phyloP scores from a whole-genome alignment of 371 early-diverging fungal species.

The Conidiobolus incongruus region DNA sequence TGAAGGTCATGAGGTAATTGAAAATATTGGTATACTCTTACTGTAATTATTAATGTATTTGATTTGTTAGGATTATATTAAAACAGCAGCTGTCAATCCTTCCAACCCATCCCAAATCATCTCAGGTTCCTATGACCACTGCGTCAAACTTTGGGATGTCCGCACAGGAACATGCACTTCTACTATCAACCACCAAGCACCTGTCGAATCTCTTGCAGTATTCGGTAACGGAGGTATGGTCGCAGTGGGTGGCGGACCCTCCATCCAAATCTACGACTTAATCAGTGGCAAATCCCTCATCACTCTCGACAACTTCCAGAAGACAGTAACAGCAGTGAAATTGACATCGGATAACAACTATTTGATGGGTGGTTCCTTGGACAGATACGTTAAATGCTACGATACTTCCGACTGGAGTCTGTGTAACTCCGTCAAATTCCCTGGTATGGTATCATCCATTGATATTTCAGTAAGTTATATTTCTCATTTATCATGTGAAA shows the following conservation, averaged over 20 bases:
- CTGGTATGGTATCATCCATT: constrained; percentile 70
- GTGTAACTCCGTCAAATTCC: constrained; percentile 67
- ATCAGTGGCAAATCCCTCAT: constrained; percentile 51
- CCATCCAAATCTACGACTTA: constrained; percentile 74
- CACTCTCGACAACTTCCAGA: constrained; percentile 70
- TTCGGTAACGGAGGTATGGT: constrained; percentile 67
- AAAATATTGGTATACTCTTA: not conserved
- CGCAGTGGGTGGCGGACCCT: constrained; percentile 53
- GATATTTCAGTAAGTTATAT: constrained; percentile 40
- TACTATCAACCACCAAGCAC: constrained; percentile 64
- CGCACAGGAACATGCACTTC: constrained; percentile 45
- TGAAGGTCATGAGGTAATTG: constrained; percentile 40
- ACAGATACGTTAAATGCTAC: constrained; percentile 87
- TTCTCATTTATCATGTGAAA: not conserved
- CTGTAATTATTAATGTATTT: not conserved
- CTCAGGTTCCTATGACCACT: constrained; percentile 88
- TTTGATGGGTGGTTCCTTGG: constrained; percentile 74
- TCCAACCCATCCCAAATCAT: constrained; percentile 61
- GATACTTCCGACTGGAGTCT: constrained; percentile 67
- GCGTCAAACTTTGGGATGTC: constrained; percentile 76
- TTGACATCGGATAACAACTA: constrained; percentile 53
- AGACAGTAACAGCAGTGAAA: constrained; percentile 73
- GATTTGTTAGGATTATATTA: constrained; percentile 51
- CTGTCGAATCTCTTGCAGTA: constrained; percentile 67
- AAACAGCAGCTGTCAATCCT: constrained; percentile 39